Percentiles rank a stretch among this genome's conserved stretches.
Conservation (phyloP, 371 early-diverging fungal species). For the Haplosporangium sp. region DNA sequence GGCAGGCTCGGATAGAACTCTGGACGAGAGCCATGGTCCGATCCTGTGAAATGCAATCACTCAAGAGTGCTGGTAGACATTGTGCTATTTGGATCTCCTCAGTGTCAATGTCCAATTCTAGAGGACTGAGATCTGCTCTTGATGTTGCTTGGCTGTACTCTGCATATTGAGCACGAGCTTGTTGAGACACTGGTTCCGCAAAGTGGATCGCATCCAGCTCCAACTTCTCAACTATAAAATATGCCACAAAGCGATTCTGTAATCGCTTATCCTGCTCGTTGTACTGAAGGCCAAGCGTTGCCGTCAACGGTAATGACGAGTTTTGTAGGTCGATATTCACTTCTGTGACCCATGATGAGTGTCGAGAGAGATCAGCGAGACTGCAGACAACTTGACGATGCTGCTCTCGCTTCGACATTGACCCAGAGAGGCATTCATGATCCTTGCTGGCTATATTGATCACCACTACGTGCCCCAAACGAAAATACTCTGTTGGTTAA, state of each 20-base stretch:
- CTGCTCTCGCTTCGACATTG: not conserved
- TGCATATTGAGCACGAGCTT: not conserved
- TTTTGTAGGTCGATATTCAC: conserved; percentile 12
- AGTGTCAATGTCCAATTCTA: conserved; percentile 19
- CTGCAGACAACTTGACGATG: not conserved
- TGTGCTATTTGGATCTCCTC: conserved; percentile 11
- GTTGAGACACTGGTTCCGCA: conserved; percentile 15
- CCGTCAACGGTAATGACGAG: conserved; percentile 10
- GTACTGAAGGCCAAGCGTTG: conserved; percentile 15
- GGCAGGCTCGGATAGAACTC: conserved; percentile 9
- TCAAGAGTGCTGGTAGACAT: conserved; percentile 25
- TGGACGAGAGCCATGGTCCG: conserved; percentile 5
- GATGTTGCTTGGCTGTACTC: not conserved
- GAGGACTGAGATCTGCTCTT: not conserved
- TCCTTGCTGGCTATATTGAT: not conserved
- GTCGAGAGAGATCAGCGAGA: conserved; percentile 17
- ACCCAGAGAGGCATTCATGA: not conserved
- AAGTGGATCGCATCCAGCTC: conserved; percentile 36
- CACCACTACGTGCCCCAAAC: not conserved
- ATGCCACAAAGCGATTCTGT: not conserved
- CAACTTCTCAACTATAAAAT: conserved; percentile 24
- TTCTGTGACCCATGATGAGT: conserved; percentile 12
- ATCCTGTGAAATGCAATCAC: conserved; percentile 3
- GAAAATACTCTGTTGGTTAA: not conserved
- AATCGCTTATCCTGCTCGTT: not conserved